Evolutionary conservation across 208 protist genomes (phyloP).

Genomic region (Trypanosoma congolense): DNA sequence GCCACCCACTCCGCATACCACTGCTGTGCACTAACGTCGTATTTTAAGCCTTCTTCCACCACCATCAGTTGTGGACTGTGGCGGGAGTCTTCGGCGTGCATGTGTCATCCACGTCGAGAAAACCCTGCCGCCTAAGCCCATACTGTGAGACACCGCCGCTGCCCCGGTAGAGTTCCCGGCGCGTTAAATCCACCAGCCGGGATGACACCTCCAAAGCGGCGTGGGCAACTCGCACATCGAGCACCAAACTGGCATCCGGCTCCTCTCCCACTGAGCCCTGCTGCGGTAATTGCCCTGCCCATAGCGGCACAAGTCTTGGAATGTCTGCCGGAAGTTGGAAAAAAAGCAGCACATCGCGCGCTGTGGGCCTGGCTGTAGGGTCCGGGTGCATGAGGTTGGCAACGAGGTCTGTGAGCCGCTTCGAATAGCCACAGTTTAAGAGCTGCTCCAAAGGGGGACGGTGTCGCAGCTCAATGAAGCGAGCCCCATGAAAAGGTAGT

Average conservation of each 20-base stretch:
- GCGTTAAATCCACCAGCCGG: conserved; percentile 23
- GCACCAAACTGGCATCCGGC: conserved; percentile 1
- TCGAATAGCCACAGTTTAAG: conserved; percentile 54
- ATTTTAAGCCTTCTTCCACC: neutral
- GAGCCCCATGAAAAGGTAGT: conserved; percentile 71
- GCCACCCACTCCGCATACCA: neutral
- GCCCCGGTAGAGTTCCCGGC: conserved; percentile 1
- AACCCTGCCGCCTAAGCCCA: neutral
- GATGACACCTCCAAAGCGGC: conserved; percentile 32
- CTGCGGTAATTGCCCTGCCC: conserved; percentile 7
- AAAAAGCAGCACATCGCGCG: conserved; percentile 58
- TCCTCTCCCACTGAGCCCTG: neutral
- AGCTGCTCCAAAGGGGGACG: conserved; percentile 33
- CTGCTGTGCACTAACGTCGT: neutral
- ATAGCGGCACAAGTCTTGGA: conserved; percentile 25
- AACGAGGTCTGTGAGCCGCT: conserved; percentile 42
- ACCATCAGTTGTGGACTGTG: neutral
- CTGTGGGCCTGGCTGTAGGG: conserved; percentile 55
- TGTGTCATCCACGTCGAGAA: conserved; percentile 16
- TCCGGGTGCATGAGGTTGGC: conserved; percentile 44
- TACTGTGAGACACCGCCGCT: neutral
- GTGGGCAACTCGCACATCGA: conserved; percentile 28
- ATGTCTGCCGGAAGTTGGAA: conserved; percentile 42
- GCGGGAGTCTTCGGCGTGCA: conserved; percentile 22
- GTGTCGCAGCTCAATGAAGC: conserved; percentile 58